These are phyloP conservation scores for Candida nanaspora DNA, from an alignment of 805 yeast genomes.

Conservation along the genomic window DNA sequence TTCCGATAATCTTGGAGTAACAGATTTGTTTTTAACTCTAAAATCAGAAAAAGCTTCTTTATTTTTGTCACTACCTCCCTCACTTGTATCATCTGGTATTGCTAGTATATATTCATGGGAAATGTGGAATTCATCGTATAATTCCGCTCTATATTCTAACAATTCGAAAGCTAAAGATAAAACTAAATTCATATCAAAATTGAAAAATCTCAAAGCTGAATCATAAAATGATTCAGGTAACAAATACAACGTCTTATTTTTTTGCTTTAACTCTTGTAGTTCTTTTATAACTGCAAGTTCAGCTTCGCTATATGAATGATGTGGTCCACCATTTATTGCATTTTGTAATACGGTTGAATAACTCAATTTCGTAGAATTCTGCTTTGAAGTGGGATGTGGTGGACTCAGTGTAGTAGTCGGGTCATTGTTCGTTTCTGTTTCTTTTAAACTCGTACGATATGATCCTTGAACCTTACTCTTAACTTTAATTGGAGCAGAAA, in stretches of 20 bases:
- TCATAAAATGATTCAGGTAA: constrained; percentile 33
- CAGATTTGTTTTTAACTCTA: not conserved
- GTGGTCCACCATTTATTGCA: not conserved
- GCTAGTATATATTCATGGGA: not conserved
- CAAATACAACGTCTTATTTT: constrained; percentile 27
- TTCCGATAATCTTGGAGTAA: not conserved
- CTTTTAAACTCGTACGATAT: not conserved
- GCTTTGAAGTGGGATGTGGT: too few species aligned
- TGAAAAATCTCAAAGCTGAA: constrained; percentile 32
- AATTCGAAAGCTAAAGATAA: constrained; percentile 25
- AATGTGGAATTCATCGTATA: not conserved
- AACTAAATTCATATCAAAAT: constrained; percentile 36
- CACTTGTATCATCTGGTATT: too few species aligned
- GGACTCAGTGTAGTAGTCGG: too few species aligned
- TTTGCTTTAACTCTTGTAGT: constrained; percentile 24
- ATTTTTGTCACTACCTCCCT: too few species aligned
- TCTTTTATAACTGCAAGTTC: constrained; percentile 16
- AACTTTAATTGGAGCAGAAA: not conserved
- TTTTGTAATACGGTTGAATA: not conserved
- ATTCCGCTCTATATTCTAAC: constrained; percentile 20
- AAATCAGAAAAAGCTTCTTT: too few species aligned
- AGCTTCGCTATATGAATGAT: not conserved
- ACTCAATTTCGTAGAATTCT: too few species aligned
- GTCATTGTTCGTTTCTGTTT: not conserved
- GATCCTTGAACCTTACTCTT: constrained; percentile 2